Conservation (phyloP, 495 filamentous ascomycete genomes). For the Penicillium daleae region DNA sequence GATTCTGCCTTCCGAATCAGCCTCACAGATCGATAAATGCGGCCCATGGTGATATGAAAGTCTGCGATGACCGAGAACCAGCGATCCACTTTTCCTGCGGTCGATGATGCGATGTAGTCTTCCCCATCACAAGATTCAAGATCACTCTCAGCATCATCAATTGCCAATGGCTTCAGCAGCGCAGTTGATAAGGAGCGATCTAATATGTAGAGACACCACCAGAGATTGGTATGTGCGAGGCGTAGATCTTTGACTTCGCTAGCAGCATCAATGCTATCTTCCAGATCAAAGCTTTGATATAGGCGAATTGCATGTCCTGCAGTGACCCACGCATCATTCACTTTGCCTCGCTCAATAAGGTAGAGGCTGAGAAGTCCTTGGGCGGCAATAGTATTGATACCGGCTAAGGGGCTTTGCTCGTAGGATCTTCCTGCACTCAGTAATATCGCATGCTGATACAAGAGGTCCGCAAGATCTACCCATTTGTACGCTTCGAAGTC, state of each 20-base stretch:
- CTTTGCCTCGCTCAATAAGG: constrained; percentile 19
- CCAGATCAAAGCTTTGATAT: constrained; percentile 22
- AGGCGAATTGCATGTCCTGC: constrained; percentile 25
- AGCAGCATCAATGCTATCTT: not conserved
- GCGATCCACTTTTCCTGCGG: not conserved
- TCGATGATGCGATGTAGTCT: not conserved
- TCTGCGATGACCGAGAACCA: not conserved
- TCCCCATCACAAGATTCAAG: not conserved
- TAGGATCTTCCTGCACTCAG: not conserved
- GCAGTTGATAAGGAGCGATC: constrained; percentile 24
- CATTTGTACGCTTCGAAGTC: not conserved
- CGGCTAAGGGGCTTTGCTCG: not conserved
- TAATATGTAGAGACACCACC: constrained; percentile 28
- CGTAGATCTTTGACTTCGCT: not conserved
- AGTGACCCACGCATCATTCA: constrained; percentile 26
- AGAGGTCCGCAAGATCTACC: not conserved
- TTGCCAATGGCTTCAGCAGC: constrained; percentile 21
- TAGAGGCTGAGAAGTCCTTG: constrained; percentile 14
- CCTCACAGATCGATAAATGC: not conserved
- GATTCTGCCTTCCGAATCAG: not conserved
- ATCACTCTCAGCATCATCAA: constrained; percentile 16
- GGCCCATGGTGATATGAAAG: not conserved
- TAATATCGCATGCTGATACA: not conserved
- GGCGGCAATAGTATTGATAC: not conserved
- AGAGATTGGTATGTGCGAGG: constrained; percentile 15